Evolutionary conservation across 768 basidiomycete species (phyloP).

Genomic region (Brasilioporus rufonigricans): DNA sequence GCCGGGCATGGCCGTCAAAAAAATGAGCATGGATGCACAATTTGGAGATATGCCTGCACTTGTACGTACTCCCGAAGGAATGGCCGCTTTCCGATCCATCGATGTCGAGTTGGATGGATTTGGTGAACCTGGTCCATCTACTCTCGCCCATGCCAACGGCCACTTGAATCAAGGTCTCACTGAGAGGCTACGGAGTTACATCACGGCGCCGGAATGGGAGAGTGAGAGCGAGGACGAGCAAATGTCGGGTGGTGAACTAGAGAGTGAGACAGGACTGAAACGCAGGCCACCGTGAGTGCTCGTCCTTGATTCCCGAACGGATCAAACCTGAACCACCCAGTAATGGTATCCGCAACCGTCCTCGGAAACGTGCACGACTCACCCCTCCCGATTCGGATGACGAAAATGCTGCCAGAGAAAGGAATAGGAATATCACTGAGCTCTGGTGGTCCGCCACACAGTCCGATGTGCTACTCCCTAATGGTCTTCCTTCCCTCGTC

Average conservation of each 20-base stretch:
- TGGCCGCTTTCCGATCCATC: conserved; percentile 62
- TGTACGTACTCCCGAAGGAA: conserved; percentile 68
- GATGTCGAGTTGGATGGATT: conserved; percentile 48
- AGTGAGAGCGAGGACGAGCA: conserved; percentile 37
- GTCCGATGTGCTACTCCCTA: conserved; percentile 57
- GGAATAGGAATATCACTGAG: conserved; percentile 44
- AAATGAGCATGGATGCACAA: conserved; percentile 37
- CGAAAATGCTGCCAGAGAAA: conserved; percentile 25
- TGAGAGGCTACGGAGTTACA: conserved; percentile 22
- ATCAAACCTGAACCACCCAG: conserved; percentile 7
- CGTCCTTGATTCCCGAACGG: neutral
- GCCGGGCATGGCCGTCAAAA: conserved; percentile 11
- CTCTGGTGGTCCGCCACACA: conserved; percentile 78
- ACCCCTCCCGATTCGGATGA: conserved; percentile 39
- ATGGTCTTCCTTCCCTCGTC: conserved; percentile 59
- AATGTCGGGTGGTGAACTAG: conserved; percentile 21
- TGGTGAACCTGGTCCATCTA: conserved; percentile 35
- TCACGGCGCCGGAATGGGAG: conserved; percentile 29
- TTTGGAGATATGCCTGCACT: conserved; percentile 72
- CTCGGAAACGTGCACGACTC: conserved; percentile 62
- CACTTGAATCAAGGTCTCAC: conserved; percentile 15
- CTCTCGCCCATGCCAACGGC: conserved; percentile 33
- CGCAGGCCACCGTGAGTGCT: conserved; percentile 43
- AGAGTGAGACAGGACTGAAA: conserved; percentile 52
- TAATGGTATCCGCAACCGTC: conserved; percentile 37